Evolutionary conservation across 257 asterid genomes (phyloP), one percentile per base, ranked within the genome.

Genomic region (Knoxia roxburghii): DNA sequence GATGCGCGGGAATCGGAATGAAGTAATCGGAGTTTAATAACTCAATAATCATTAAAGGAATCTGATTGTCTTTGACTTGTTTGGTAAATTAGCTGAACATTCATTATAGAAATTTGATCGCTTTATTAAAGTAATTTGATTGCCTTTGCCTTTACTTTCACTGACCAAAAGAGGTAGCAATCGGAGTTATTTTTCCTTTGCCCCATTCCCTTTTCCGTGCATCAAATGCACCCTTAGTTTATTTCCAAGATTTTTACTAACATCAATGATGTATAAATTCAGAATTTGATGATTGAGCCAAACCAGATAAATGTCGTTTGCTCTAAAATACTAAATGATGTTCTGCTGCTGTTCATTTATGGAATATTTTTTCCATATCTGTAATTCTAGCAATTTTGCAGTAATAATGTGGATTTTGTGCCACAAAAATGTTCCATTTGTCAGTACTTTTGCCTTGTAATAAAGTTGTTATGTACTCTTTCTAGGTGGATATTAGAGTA

Each of bases 401-500:
- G n/a, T 17, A 40, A 59, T 60, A 40, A 59, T 33, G 48, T 48
- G 10, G 12, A 7, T 29, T 48, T 54, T 20, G 49, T 32, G n/a
- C 37, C 29, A 0, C 52, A 0, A n/a, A n/a, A n/a, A 18, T 60
- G n/a, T 57, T n/a, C 21, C 29, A 49, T 13, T 37, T 23, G 23
- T 8, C 26, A 37, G 48, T 49, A 26, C 50, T 60, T n/a, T 17
- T 73, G 61, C 21, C 37, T 64, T 48, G 69, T 66, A 65, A 65
- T 61, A 29, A 60, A 46, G n/a, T 32, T 24, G 51, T 14, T 65
- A 29, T 48, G 64, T 74, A 64, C 48, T 76, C 55, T 78, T 78
- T 12, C 56, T 75, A 89, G 97, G 95, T 89, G 75, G 98, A 92
- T 74, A 92, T 92, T 77, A 87, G 91, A 79, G 88, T 92, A 33